Base-by-base conservation (phyloP, 2,329 filamentous ascomycete species). In the Verticillium tricorpus region DNA sequence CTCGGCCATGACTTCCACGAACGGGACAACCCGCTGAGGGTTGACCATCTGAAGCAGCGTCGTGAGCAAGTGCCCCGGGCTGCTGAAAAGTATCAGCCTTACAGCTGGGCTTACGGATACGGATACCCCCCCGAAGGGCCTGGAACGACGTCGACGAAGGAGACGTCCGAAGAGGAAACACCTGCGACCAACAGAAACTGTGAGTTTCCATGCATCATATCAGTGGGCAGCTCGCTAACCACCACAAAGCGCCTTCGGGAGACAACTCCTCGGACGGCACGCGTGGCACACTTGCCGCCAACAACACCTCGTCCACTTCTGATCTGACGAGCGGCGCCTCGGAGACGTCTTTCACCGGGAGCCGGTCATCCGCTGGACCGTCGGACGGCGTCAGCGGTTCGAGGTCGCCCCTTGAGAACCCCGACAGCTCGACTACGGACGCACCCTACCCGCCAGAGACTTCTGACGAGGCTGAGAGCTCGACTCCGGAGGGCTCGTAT, bases 51-150 rank as follows among this genome's bases (percentile, higher is more conserved):
- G n/a, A 45, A 59, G 4, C 25, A 64, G 28, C 17, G 19, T 17
- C 57, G 39, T 15, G 57, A 37, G 11, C n/a, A 22, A 22, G 45
- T 14, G n/a, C 11, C n/a, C 11, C 9, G 12, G 45, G 57, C 28
- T 31, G 57, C 55, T 28, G 57, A 62, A 12, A 17, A 55, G 5
- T 28, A 28, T 12, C 57, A 12, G 8, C 45, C 59, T 17, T 37
- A 56, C 35, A 64, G 62, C 63, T 65, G 64, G 58, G 62, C 62
- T 50, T 65, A 65, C 45, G 63, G 62, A 34, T 65, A 64, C 39
- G 54, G 61, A 9, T 45, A 32, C 11, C 60, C 63, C 15, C 22
- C 54, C 5, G 57, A 55, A 28, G 45, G 59, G 22, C 15, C 59
- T 28, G 52, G 54, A 2, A 64, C 63, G 19, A 60, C 62, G 4